Percentiles rank a stretch among this genome's conserved stretches.
phyloP scores from a whole-genome alignment of 139 green algal species.

The Picochlorum sp. region DNA sequence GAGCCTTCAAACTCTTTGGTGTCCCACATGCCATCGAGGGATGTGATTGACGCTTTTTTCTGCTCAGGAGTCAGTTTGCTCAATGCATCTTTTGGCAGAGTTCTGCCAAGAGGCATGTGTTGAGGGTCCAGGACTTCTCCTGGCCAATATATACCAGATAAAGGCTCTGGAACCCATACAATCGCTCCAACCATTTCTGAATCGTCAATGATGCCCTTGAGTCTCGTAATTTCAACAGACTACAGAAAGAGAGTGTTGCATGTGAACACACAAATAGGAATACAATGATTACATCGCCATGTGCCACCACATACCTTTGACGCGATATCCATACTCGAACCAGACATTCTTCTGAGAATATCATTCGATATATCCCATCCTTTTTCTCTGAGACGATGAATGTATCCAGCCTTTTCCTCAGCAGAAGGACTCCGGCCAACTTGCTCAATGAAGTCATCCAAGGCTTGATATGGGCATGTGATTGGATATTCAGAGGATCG shows the following conservation, averaged over 20 bases:
- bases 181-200: conserved; percentile 38
- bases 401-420: conserved; percentile 43
- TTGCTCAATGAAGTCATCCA: conserved; percentile 56
- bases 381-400: conserved; percentile 64
- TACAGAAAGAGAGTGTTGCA: background rate
- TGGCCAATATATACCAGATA: conserved; percentile 41
- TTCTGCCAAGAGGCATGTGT: conserved; percentile 8
- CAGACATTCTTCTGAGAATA: conserved; percentile 6
- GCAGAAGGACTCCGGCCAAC: conserved; percentile 23
- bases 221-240: conserved; percentile 10
- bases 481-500: conserved; percentile 51
- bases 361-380: conserved; percentile 58
- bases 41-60: conserved; percentile 17
- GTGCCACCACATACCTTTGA: background rate
- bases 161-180: conserved; percentile 35
- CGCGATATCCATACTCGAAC: background rate
- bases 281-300: background rate
- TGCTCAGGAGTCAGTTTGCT: conserved; percentile 20
- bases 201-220: conserved; percentile 28
- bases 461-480: conserved; percentile 39
- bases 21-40: background rate
- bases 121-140: conserved; percentile 54
- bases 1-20: background rate
- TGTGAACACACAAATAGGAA: background rate
- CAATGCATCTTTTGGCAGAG: conserved; percentile 29